These are phyloP conservation scores for Pleurotus sapidus DNA, from an alignment of 768 basidiomycete genomes.

Conservation along the genomic window DNA sequence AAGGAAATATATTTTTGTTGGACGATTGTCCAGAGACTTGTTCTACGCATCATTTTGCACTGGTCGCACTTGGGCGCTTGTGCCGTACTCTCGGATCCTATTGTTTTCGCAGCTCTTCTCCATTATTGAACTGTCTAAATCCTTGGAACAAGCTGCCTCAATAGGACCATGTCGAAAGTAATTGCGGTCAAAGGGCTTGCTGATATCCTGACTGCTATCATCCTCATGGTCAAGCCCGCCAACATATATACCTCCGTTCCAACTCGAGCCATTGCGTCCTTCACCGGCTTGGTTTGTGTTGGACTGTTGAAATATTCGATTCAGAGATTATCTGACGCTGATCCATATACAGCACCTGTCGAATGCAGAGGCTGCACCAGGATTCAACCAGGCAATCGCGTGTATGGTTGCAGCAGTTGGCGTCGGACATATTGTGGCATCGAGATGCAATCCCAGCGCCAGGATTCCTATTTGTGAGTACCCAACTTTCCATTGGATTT, in stretches of 20 bases:
- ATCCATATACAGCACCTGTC: conserved; percentile 21
- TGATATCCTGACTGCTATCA: conserved; percentile 22
- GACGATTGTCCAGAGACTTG: no score
- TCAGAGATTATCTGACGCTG: neutral
- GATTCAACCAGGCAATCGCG: conserved; percentile 33
- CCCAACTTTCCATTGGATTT: no score
- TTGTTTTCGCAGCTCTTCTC: no score
- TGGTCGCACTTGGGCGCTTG: no score
- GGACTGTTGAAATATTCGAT: neutral
- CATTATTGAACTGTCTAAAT: no score
- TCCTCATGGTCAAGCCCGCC: conserved; percentile 22
- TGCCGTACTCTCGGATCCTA: no score
- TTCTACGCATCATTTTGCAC: no score
- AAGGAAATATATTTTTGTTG: no score
- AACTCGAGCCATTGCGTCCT: conserved; percentile 15
- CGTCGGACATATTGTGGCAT: conserved; percentile 25
- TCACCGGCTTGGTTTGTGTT: conserved; percentile 24
- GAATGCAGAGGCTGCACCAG: conserved; percentile 21
- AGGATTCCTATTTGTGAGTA: conserved; percentile 23
- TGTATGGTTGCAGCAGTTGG: conserved; percentile 32
- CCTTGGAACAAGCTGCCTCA: no score
- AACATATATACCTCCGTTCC: conserved; percentile 24
- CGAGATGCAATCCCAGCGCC: conserved; percentile 20
- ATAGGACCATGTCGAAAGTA: conserved; percentile 11
- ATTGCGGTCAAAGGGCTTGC: conserved; percentile 24